These are phyloP conservation scores for Fistulifera pelliculosa DNA, from an alignment of 108 stramenopile species.

Conservation along the genomic window DNA sequence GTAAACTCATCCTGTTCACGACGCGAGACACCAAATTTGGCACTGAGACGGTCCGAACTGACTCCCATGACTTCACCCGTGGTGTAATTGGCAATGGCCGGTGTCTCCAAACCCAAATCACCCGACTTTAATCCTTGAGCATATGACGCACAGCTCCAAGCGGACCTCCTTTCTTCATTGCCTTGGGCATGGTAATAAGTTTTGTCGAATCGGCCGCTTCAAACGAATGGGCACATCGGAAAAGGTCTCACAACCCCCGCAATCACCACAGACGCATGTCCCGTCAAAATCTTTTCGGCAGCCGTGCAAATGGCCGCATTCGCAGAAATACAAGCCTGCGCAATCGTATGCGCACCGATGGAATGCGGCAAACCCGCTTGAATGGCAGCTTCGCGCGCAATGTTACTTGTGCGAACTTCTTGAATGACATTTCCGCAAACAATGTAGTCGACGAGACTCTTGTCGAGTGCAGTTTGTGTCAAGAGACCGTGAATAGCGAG, in stretches of 20 bases:
- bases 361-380: conserved; percentile 88
- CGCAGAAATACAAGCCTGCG: conserved; percentile 93
- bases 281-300: conserved; percentile 88
- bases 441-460: conserved; percentile 86
- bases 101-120: conserved; percentile 90
- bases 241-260: conserved; percentile 97
- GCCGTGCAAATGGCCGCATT: conserved; percentile 91
- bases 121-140: conserved; percentile 86
- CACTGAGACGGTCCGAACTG: conserved; percentile 84
- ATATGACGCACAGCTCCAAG: conserved; percentile 65
- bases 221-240: conserved; percentile 95
- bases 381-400: conserved; percentile 92
- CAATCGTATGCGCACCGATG: conserved; percentile 93
- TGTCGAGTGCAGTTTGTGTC: conserved; percentile 88
- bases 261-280: conserved; percentile 87
- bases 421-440: conserved; percentile 92
- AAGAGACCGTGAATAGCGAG: conserved; percentile 89
- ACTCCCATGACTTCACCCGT: conserved; percentile 99
- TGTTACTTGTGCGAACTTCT: conserved; percentile 90
- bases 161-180: conserved; percentile 91
- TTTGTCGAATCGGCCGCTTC: conserved; percentile 81
- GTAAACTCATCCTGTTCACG: conserved; percentile 95
- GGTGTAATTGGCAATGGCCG: conserved; percentile 98
- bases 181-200: conserved; percentile 86
- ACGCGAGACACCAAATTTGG: conserved; percentile 91